Evolutionary conservation across 2,329 filamentous ascomycete species (phyloP).

Genomic region (Incumbomyces lentus): DNA sequence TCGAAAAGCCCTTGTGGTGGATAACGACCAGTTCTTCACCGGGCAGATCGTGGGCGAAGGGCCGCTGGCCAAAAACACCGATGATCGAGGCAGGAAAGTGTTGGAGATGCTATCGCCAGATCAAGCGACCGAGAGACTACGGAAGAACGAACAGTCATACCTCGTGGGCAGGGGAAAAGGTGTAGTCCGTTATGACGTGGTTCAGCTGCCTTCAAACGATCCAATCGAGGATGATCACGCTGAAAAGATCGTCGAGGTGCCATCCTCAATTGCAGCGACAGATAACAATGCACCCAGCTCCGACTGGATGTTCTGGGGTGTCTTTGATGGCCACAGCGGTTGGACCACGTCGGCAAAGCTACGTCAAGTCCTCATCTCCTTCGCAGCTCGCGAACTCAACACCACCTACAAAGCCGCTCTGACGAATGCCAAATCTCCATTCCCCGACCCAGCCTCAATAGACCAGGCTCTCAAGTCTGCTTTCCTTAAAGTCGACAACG

Average conservation of each 20-base stretch:
- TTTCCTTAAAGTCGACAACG: conserved; percentile 78
- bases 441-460: conserved; percentile 68
- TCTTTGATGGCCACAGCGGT: conserved; percentile 93
- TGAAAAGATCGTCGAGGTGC: conserved; percentile 92
- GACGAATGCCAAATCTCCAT: conserved; percentile 44
- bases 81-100: conserved; percentile 73
- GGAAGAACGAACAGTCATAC: conserved; percentile 85
- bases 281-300: conserved; percentile 49
- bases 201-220: conserved; percentile 90
- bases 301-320: conserved; percentile 99
- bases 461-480: conserved; percentile 87
- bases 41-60: conserved; percentile 75
- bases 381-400: conserved; percentile 87
- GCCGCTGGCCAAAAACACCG: conserved; percentile 77
- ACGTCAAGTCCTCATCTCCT: conserved; percentile 81
- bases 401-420: conserved; percentile 69
- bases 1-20: conserved; percentile 66
- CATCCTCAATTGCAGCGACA: conserved; percentile 47
- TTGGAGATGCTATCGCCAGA: conserved; percentile 95
- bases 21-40: conserved; percentile 81
- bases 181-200: conserved; percentile 87
- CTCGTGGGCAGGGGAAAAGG: conserved; percentile 79
- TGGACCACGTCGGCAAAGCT: conserved; percentile 98
- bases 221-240: conserved; percentile 98
- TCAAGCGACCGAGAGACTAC: conserved; percentile 80